phyloP scores from a whole-genome alignment of 257 asterid genomes.

The Euphrasia confusa region DNA sequence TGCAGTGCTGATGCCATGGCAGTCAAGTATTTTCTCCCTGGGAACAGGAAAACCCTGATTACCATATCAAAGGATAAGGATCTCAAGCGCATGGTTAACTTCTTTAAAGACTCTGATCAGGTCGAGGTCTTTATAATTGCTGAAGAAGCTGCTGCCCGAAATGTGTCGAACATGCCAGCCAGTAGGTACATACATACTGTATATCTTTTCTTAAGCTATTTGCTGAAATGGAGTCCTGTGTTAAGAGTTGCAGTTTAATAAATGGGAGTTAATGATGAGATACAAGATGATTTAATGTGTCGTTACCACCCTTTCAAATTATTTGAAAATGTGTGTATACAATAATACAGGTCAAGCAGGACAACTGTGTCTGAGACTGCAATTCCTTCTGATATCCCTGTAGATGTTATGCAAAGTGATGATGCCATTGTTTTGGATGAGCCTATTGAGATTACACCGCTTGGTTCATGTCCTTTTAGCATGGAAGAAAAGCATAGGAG shows the following conservation, averaged over 20 bases:
- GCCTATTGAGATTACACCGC: constrained; percentile 47
- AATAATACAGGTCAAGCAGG: constrained; percentile 65
- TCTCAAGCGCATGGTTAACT: constrained; percentile 88
- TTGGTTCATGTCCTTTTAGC: constrained; percentile 34
- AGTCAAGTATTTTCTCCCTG: constrained; percentile 88
- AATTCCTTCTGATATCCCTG: constrained; percentile 50
- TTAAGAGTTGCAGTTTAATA: background rate
- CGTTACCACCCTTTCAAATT: background rate
- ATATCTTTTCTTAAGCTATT: constrained; percentile 17
- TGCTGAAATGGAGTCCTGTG: background rate
- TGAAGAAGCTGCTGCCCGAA: constrained; percentile 60
- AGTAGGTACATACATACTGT: constrained; percentile 47
- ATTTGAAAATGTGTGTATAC: constrained; percentile 9
- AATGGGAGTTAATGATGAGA: background rate
- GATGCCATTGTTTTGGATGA: constrained; percentile 54
- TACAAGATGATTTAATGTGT: background rate
- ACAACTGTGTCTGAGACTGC: constrained; percentile 64
- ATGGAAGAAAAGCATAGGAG: constrained; percentile 68
- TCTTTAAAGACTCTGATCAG: constrained; percentile 86
- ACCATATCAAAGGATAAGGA: constrained; percentile 93
- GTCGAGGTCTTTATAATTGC: constrained; percentile 79
- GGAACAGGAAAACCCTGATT: constrained; percentile 84
- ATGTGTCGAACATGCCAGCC: constrained; percentile 60
- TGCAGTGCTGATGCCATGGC: constrained; percentile 52
- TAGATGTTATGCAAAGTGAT: constrained; percentile 56